A percentile compares a stretch with the other conserved stretches of the same genome.
phyloP scores from a whole-genome alignment of 2,329 filamentous ascomycete species.

The Neurospora sp. region DNA sequence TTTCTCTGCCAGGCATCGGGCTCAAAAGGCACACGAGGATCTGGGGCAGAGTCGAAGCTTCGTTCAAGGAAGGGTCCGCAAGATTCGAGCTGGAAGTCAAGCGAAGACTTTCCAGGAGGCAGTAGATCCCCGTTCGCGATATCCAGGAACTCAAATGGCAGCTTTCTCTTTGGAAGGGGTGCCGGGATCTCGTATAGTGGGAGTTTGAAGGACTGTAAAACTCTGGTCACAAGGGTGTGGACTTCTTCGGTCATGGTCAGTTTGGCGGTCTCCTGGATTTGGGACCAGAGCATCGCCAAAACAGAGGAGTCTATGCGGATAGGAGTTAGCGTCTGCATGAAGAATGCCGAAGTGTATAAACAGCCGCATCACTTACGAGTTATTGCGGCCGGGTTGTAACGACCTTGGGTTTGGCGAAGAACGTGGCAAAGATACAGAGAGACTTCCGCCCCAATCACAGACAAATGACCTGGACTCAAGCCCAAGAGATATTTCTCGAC shows the following conservation, averaged over 20 bases:
- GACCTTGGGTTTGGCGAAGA: conserved; percentile 14
- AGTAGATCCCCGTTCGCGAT: background rate
- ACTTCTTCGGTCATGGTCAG: conserved; percentile 6
- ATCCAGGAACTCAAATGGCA: conserved; percentile 6
- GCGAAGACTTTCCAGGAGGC: conserved; percentile 1
- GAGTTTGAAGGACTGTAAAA: conserved; percentile 11
- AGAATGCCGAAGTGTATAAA: background rate
- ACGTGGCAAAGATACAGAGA: conserved; percentile 27
- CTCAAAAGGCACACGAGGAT: conserved; percentile 58
- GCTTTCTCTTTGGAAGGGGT: background rate
- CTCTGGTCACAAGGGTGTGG: conserved; percentile 2
- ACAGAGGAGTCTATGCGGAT: conserved; percentile 1
- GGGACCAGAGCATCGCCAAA: conserved; percentile 15
- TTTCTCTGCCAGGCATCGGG: conserved; percentile 70
- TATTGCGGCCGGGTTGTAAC: background rate
- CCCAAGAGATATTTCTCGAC: conserved; percentile 36
- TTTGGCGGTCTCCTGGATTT: background rate
- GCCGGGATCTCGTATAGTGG: background rate
- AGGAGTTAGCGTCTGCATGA: background rate
- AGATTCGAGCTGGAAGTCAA: conserved; percentile 56
- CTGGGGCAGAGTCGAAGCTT: conserved; percentile 58
- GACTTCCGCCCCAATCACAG: conserved; percentile 24
- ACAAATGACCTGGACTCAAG: conserved; percentile 25
- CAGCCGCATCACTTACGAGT: background rate
- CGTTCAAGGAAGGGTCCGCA: conserved; percentile 67